A percentile compares a stretch with the other conserved stretches of the same genome.
Conservation (phyloP, 2,329 filamentous ascomycete genomes). For the Mariannaea sp. region DNA sequence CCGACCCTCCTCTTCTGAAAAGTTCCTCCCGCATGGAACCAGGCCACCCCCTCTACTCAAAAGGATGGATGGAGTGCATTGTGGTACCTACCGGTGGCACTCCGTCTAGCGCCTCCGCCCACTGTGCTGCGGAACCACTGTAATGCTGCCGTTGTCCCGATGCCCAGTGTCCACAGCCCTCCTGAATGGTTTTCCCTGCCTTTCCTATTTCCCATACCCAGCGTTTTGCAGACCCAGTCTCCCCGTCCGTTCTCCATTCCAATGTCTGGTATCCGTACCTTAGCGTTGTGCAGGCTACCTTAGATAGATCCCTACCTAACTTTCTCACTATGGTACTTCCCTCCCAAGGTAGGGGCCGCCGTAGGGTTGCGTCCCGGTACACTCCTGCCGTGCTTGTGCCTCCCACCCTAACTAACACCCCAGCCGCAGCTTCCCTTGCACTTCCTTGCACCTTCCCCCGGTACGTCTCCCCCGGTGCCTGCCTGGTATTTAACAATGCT, state of each 20-base stretch:
- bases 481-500: conserved; percentile 41
- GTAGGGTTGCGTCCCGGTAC: conserved; percentile 10
- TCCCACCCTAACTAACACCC: conserved; percentile 29
- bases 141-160: conserved; percentile 22
- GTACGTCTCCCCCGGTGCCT: conserved; percentile 30
- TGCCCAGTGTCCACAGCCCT: conserved; percentile 14
- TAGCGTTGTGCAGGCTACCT: conserved; percentile 12
- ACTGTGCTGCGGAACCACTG: conserved; percentile 29
- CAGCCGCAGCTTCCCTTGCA: conserved; percentile 19
- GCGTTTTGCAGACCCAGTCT: neutral
- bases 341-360: too few species aligned
- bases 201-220: conserved; percentile 16
- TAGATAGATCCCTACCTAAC: neutral
- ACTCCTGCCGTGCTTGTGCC: conserved; percentile 20
- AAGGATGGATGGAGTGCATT: conserved; percentile 12
- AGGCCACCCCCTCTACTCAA: neutral
- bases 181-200: conserved; percentile 32
- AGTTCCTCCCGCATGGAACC: conserved; percentile 3
- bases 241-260: conserved; percentile 12
- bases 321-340: conserved; percentile 1
- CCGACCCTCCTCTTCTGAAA: conserved; percentile 13
- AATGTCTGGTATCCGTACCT: conserved; percentile 5
- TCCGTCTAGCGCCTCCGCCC: conserved; percentile 30
- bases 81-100: conserved; percentile 31
- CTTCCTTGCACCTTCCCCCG: conserved; percentile 21